These are phyloP conservation scores for Serendipita sp. DNA, from an alignment of 768 basidiomycete species.

Conservation along the genomic window DNA sequence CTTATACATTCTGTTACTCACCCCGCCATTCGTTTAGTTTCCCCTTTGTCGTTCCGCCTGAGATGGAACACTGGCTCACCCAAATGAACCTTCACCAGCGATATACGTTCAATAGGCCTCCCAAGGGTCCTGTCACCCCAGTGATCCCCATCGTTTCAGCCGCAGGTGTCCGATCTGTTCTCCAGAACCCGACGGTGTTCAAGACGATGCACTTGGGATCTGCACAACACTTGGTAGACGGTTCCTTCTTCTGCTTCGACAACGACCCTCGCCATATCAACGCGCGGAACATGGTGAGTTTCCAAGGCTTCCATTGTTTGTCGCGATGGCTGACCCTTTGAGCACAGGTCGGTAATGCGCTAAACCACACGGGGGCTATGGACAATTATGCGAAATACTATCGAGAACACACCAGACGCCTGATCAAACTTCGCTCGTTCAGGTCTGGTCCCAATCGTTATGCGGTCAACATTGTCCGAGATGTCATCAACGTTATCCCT, in stretches of 20 bases:
- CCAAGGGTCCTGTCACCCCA: slow-evolving; percentile 12
- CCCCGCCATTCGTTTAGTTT: slow-evolving; percentile 22
- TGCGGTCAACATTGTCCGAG: slow-evolving; percentile 43
- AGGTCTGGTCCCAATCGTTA: slow-evolving; percentile 14
- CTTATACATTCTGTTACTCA: neutral
- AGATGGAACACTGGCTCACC: slow-evolving; percentile 27
- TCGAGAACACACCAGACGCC: slow-evolving; percentile 18
- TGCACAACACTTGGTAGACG: slow-evolving; percentile 17
- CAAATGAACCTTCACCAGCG: slow-evolving; percentile 23
- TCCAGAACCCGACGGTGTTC: slow-evolving; percentile 22
- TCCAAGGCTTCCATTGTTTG: neutral
- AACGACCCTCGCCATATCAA: slow-evolving; percentile 21
- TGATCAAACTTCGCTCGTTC: slow-evolving; percentile 10
- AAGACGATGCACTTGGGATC: slow-evolving; percentile 21
- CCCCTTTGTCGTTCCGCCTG: slow-evolving; percentile 54
- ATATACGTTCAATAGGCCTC: slow-evolving; percentile 47
- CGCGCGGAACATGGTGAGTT: slow-evolving; percentile 15
- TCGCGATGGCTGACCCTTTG: neutral
- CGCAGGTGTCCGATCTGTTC: slow-evolving; percentile 9
- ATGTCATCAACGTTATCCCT: slow-evolving; percentile 49
- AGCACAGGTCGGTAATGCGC: slow-evolving; percentile 10
- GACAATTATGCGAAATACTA: slow-evolving; percentile 14
- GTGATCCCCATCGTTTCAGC: slow-evolving; percentile 8
- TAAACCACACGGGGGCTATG: slow-evolving; percentile 8
- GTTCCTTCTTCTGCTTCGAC: slow-evolving; percentile 26